Evolutionary conservation across 768 basidiomycete species (phyloP).

Genomic region (Mycena rebaudengoi): DNA sequence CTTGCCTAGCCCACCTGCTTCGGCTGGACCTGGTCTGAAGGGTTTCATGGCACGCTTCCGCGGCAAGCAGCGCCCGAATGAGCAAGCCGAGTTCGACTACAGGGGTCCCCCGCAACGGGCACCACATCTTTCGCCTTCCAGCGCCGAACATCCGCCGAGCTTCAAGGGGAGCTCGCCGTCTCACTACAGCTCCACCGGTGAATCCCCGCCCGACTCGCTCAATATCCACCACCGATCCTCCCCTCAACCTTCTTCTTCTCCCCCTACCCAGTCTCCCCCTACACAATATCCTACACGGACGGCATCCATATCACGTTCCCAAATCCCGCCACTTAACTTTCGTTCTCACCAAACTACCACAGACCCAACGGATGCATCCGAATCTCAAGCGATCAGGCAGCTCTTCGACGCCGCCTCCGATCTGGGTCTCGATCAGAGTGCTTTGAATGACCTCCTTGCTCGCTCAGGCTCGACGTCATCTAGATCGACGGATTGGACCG

Average conservation of each 20-base stretch:
- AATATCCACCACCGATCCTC: conserved; percentile 1
- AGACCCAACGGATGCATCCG: conserved; percentile 40
- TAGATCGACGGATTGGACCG: conserved; percentile 57
- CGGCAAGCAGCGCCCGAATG: conserved; percentile 49
- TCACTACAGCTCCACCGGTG: not conserved
- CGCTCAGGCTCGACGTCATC: conserved; percentile 77
- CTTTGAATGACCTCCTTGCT: conserved; percentile 72
- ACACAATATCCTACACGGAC: conserved; percentile 2
- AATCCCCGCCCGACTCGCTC: conserved; percentile 1
- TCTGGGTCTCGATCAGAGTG: conserved; percentile 78
- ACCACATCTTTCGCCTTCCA: conserved; percentile 38
- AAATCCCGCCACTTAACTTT: conserved; percentile 18
- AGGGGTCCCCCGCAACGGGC: conserved; percentile 21
- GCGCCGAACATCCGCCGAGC: conserved; percentile 25
- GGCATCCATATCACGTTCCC: not conserved
- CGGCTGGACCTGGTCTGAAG: conserved; percentile 76
- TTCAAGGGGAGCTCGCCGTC: conserved; percentile 18
- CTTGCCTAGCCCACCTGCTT: conserved; percentile 70
- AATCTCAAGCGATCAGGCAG: conserved; percentile 70
- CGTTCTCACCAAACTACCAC: conserved; percentile 24
- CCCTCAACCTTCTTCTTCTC: not conserved
- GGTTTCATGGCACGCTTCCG: conserved; percentile 86
- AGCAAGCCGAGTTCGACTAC: conserved; percentile 40
- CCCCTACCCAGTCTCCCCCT: conserved; percentile 15
- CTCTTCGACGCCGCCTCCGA: conserved; percentile 79